These are phyloP conservation scores for Ophiostoma australiae DNA, from an alignment of 2,329 filamentous ascomycete species.

Conservation along the genomic window DNA sequence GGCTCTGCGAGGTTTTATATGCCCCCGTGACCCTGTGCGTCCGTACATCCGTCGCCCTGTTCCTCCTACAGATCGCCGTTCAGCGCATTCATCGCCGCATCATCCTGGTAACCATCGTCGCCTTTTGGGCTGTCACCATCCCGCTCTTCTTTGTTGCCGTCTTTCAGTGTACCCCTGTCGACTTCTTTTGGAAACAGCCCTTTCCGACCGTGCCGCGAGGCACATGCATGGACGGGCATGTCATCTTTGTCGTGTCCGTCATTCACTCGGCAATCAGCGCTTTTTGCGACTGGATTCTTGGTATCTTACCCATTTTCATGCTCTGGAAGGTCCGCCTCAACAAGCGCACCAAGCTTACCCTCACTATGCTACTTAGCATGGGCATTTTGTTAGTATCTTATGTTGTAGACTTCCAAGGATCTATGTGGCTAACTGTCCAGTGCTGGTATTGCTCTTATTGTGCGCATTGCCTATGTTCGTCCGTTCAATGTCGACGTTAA, in stretches of 20 bases:
- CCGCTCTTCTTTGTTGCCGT: constrained; percentile 29
- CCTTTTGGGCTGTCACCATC: constrained; percentile 29
- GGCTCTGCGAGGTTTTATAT: constrained; percentile 40
- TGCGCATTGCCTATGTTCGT: constrained; percentile 37
- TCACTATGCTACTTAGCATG: constrained; percentile 46
- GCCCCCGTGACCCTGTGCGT: constrained; percentile 38
- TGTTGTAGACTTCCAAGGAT: background rate
- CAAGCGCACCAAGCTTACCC: constrained; percentile 41
- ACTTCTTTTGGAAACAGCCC: constrained; percentile 45
- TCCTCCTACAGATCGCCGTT: constrained; percentile 40
- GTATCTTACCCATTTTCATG: constrained; percentile 46
- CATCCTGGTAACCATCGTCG: constrained; percentile 38
- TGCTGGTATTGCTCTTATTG: constrained; percentile 38
- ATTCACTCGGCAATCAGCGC: constrained; percentile 46
- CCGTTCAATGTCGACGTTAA: constrained; percentile 30
- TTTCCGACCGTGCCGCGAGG: constrained; percentile 33
- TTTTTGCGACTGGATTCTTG: constrained; percentile 47
- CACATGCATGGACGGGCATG: constrained; percentile 38
- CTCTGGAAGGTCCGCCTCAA: constrained; percentile 49
- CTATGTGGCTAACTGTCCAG: constrained; percentile 30
- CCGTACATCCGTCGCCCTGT: constrained; percentile 40
- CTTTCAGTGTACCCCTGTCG: constrained; percentile 47
- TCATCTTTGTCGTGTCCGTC: constrained; percentile 42
- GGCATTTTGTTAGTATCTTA: constrained; percentile 42
- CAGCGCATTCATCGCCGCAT: constrained; percentile 35